These are phyloP conservation scores for Groenewaldozyma tartarivorans DNA, from an alignment of 805 yeast species.

Conservation along the genomic window DNA sequence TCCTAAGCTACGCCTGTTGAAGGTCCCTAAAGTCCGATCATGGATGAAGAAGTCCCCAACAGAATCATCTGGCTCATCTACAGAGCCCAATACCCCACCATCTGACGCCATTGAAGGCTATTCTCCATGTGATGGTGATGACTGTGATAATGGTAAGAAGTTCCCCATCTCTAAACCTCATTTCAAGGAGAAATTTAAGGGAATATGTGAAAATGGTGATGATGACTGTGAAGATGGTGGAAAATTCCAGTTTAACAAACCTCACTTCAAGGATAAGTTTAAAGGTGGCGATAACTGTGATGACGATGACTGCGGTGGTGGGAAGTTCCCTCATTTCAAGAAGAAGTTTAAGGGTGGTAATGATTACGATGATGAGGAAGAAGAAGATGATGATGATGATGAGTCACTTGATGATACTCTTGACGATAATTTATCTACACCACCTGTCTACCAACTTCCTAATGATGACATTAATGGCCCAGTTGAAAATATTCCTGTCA, in stretches of 20 bases:
- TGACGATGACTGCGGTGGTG: conserved; percentile 1
- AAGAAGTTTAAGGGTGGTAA: conserved; percentile 2
- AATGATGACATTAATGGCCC: neutral
- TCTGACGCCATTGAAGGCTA: neutral
- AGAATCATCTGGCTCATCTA: neutral
- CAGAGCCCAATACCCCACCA: neutral
- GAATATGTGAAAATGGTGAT: neutral
- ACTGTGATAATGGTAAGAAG: conserved; percentile 3
- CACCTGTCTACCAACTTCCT: neutral
- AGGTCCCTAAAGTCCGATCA: neutral
- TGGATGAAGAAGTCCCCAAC: neutral
- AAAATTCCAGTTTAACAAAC: neutral
- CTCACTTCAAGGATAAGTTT: conserved; percentile 1
- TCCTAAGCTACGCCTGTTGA: neutral
- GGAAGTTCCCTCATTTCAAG: neutral
- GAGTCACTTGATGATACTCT: neutral
- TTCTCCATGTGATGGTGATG: conserved; percentile 1
- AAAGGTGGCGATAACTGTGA: conserved; percentile 1
- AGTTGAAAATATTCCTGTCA: neutral
- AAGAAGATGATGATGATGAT: conserved; percentile 3
- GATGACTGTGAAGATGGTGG: conserved; percentile 4
- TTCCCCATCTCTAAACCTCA: neutral
- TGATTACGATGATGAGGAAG: conserved; percentile 2
- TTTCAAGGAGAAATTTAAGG: conserved; percentile 1
- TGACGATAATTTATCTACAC: neutral